Conservation (phyloP, 2,329 filamentous ascomycete genomes). For the Albifimbria verrucaria region DNA sequence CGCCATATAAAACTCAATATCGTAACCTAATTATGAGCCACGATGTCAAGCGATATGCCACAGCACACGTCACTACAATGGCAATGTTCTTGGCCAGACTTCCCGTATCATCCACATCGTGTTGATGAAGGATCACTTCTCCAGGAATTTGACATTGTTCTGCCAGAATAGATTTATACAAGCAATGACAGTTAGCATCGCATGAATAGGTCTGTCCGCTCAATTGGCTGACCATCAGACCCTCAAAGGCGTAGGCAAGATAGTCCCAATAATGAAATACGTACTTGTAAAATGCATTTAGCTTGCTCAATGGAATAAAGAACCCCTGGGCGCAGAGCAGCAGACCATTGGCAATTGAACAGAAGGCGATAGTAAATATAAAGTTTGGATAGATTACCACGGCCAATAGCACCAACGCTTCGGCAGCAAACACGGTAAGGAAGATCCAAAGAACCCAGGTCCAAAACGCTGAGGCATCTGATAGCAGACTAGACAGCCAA, state of each 20-base stretch:
- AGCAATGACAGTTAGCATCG: constrained; percentile 56
- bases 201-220: constrained; percentile 54
- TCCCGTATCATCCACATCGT: too few relatives aligned
- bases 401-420: constrained; percentile 77
- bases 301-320: constrained; percentile 65
- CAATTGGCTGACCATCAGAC: constrained; percentile 94
- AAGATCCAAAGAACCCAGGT: constrained; percentile 82
- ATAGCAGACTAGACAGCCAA: constrained; percentile 75
- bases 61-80: too few relatives aligned
- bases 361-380: constrained; percentile 73
- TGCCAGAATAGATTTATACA: constrained; percentile 70
- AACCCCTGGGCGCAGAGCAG: constrained; percentile 89
- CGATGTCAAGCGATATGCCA: too few relatives aligned
- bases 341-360: constrained; percentile 81
- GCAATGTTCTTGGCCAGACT: too few relatives aligned
- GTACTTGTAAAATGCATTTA: constrained; percentile 84
- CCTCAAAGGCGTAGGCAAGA: constrained; percentile 81
- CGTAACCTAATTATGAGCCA: too few relatives aligned
- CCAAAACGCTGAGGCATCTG: constrained; percentile 65
- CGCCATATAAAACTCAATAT: too few relatives aligned
- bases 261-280: constrained; percentile 89
- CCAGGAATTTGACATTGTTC: too few relatives aligned
- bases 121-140: too few relatives aligned
- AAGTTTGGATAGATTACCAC: constrained; percentile 73
- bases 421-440: constrained; percentile 77